Evolutionary conservation across 1,284 basidiomycete species (phyloP), one percentile per base, ranked within the genome.

Genomic region (Puccinia sorghi): DNA sequence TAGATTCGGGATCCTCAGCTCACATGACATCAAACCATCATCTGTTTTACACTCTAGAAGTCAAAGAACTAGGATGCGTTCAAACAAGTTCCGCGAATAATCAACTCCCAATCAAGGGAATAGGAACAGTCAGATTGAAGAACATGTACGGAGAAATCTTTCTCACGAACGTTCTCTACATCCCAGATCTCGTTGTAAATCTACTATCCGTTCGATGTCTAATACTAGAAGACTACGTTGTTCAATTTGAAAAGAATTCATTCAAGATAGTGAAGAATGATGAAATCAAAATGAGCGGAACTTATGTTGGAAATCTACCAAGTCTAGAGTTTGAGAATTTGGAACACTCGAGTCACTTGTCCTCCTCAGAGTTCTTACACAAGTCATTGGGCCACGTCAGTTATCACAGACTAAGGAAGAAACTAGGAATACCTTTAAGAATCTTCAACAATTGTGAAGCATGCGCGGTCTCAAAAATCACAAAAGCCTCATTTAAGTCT

Each of bases 181-280:
- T 46, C 6, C 43, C 43, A 46, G 43, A 46, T 46, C 43, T 46
- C 8, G 43, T 46, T 46, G 43, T 46, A n/a, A 72, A 72, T 37
- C 52, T 72, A 56, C 37, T 72, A 13, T 72, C 52, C 11, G n/a
- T 54, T 54, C 25, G 70, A 27, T 37, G 25, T 27, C 54, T 72
- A 56, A 11, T 61, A 9, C 57, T 61, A 27, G 22, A 27, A 32
- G 17, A 39, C 25, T 61, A 61, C 27, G 7, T 20, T 11, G 25
- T 39, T 22, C 11, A 8, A 17, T 39, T 61, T 61, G 7, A 12
- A 6, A 61, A 32, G 22, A 61, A 61, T 39, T 32, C 27, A 3
- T 63, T 63, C 39, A n/a, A 3, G 9, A 63, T 63, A 17, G 7
- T 4, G 7, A 15, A 17, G 7, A 37, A 63, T 39, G 20, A 63